These are phyloP conservation scores for Fraxinus ornus DNA, from an alignment of 305 asterid species.

Conservation along the genomic window DNA sequence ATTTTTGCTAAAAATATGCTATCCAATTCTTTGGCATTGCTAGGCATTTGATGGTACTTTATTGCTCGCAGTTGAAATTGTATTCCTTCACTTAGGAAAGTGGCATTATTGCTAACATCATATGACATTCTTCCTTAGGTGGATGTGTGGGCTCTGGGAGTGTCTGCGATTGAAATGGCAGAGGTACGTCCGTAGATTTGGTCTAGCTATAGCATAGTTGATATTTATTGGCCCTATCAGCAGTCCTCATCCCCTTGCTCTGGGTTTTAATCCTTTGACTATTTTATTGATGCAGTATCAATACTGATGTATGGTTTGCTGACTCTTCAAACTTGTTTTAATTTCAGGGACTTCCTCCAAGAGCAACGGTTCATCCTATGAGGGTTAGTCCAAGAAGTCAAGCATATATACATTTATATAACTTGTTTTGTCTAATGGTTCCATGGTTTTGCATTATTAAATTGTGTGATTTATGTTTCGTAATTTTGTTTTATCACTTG, in stretches of 20 bases:
- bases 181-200: slow-evolving; percentile 55
- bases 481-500: neutral
- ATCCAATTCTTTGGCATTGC: neutral
- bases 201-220: neutral
- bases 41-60: slow-evolving; percentile 10
- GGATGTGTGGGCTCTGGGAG: slow-evolving; percentile 99
- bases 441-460: neutral
- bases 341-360: slow-evolving; percentile 88
- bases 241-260: slow-evolving; percentile 21
- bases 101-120: slow-evolving; percentile 17
- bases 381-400: slow-evolving; percentile 63
- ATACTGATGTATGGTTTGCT: slow-evolving; percentile 24
- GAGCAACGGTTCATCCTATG: slow-evolving; percentile 99
- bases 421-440: neutral
- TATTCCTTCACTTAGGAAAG: slow-evolving; percentile 9
- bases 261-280: slow-evolving; percentile 9
- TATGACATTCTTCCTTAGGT: slow-evolving; percentile 46
- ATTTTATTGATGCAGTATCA: slow-evolving; percentile 17
- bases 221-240: neutral
- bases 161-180: slow-evolving; percentile 99
- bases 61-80: neutral
- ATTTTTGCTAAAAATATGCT: neutral
- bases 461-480: neutral
- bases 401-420: slow-evolving; percentile 4
- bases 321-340: slow-evolving; percentile 22